Percentiles rank a stretch among this genome's conserved stretches.
phyloP scores from a whole-genome alignment of 2,329 filamentous ascomycete genomes.

The Colletotrichum liaoningense region DNA sequence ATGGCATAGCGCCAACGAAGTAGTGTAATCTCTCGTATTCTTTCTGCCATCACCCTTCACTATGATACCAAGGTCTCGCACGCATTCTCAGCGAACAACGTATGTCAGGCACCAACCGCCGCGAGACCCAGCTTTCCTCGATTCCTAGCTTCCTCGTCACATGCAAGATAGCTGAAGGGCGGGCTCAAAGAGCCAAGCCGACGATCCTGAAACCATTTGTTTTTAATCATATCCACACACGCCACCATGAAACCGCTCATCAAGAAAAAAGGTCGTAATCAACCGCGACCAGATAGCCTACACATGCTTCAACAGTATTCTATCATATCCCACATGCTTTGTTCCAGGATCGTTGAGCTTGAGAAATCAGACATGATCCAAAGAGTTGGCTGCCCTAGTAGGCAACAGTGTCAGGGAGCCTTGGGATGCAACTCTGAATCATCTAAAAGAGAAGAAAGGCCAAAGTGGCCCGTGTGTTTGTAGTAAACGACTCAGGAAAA shows the following conservation, averaged over 20 bases:
- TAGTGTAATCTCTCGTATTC: background rate
- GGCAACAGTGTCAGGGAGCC: background rate
- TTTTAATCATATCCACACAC: background rate
- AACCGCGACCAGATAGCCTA: constrained; percentile 21
- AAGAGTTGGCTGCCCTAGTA: background rate
- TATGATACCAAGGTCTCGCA: background rate
- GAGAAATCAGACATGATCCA: background rate
- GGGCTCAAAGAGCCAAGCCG: constrained; percentile 7
- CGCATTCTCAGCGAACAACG: background rate
- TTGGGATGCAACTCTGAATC: background rate
- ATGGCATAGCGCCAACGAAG: background rate
- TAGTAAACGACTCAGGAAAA: background rate
- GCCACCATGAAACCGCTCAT: constrained; percentile 2
- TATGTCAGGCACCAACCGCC: background rate
- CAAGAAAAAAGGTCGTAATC: constrained; percentile 3
- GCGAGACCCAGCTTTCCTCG: background rate
- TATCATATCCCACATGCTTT: constrained; percentile 25
- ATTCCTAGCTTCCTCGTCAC: constrained; percentile 14
- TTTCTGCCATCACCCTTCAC: background rate
- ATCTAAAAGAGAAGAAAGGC: constrained; percentile 1
- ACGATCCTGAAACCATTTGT: constrained; percentile 29
- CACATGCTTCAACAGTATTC: constrained; percentile 26
- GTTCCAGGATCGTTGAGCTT: constrained; percentile 13
- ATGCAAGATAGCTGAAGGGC: constrained; percentile 10
- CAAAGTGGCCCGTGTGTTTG: background rate